Evolutionary conservation across 2,329 filamentous ascomycete species (phyloP), one percentile per base, ranked within the genome.

Genomic region (Teratosphaeria viscida): DNA sequence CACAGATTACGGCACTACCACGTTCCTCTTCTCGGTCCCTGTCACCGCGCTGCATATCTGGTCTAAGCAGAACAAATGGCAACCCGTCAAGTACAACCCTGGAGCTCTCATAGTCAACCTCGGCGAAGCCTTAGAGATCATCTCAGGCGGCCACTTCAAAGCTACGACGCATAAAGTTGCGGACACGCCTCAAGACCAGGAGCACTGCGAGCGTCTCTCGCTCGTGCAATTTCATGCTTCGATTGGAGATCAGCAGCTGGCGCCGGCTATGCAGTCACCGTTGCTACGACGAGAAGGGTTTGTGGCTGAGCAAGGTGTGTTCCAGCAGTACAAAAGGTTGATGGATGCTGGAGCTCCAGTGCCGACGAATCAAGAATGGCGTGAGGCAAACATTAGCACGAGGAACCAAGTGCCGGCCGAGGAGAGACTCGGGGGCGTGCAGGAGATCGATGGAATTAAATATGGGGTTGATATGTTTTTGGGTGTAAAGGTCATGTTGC

Each of bases 321-420:
- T 77, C 66, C 74, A 72, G 43, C 75, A 78, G 53, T 79, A 78
- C 68, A 77, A 77, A 66, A 71, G 68, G 19, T 72, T 75, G 19
- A 79, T 74, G 0, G 68, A 69, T 1, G 61, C 73, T 49, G 77
- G 75, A 5, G 63, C 73, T 26, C 70, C 75, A 6, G 76, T 79
- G 19, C 78, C 77, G 0, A 79, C 76, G 14, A 63, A 78, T 61
- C 65, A 69, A 1, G 71, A 79, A 62, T 80, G 76, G 77, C 73
- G 78, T n/a, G 78, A 80, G 66, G 78, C 79, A 32, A 77, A 79
- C 64, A 78, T 79, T 53, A 67, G 75, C 0, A 78, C 76, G 19
- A 19, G 4, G 27, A 32, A 8, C 39, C 62, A 37, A 56, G 55
- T 61, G 32, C 58, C 34, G 77, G 76, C 0, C 14, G 59, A 60